Base-by-base conservation (phyloP, 805 yeast genomes). In the Kluyveromyces lactis region DNA sequence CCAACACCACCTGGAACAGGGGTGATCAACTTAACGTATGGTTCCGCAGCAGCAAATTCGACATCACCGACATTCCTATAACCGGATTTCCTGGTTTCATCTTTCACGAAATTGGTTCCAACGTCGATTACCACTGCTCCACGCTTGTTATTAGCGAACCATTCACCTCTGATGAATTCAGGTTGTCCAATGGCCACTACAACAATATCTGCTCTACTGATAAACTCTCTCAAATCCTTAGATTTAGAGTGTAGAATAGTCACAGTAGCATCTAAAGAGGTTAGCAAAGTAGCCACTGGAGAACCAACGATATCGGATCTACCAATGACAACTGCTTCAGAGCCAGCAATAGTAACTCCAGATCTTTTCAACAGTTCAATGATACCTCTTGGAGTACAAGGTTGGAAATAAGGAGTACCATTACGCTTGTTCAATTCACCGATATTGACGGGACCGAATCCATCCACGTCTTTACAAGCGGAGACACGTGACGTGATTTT, bases 381-480 rank as follows among this genome's bases (percentile, higher is more conserved):
- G 52, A 87, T 77, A 42, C 98, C 98, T 64, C 81, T 79, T 40
- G 98, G 98, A 21, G 98, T 90, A 67, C 97, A 90, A 26, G 98
- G 97, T 48, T 81, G 71, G 63, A 86, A 89, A 44, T 68, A 64
- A 24, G 97, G 95, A 27, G 67, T 58, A 17, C 97, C 96, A 39
- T 86, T 86, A 49, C 84, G 78, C 63, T 87, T 86, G 51, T 89
- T 76, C 43, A 90, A 72, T 57, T 90, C 97, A 44, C 97, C 97
- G 42, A 86, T 79, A 60, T 92, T 92, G 53, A 70, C 72, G 41
- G 87, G 78, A 31, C 89, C 92, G 55, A 90, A 92, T 2, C 98
- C 98, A 61, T 90, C 98, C 34, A 92, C 95, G 55, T 90, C 98
- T 66, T 90, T 90, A 32, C 73, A 77, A 12, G 84, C 74, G 9